Evolutionary conservation across 192 early-diverging fungal species (phyloP), one percentile per base, ranked within the genome.

Genomic region (Backusella tuberculispora): DNA sequence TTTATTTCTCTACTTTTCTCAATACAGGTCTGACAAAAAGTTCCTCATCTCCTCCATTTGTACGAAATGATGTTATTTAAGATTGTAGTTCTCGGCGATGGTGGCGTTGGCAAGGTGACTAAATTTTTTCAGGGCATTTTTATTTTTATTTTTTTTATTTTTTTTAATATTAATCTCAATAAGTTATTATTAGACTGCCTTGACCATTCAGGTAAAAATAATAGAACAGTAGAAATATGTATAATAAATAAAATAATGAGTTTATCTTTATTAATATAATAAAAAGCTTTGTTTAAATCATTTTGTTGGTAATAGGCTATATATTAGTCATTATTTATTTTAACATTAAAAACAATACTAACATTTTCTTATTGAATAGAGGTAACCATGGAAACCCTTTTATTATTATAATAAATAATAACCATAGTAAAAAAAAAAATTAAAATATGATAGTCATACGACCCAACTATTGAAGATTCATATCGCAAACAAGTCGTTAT

Each of bases 391-490:
- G 4, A 43, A 24, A 38, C 24, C 40, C 6, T 76, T 72, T 19
- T 50, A 40, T 66, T 41, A 19, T 77, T 34, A 34, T 34, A 34
- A 66, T 43, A 40, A 6, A 47, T 60, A 40, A 66, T 17, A 66
- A n/a, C 14, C 24, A 66, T 38, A 29, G 8, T 8, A 14, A 15
- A 64, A 68, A 24, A 14, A 50, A 38, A 68, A 24, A 47, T 71
- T 34, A n/a, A 14, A 44, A 29, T 42, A 37, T 5, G 46, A 44
- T 44, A 92, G 87, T 97, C 94, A 76, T 99, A 98, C 78, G 96
- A 98, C 85, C 97, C 97, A 64, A 99, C 97, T 14, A 99, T 97
- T 69, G 97, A 99, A 82, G 97, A 97, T 82, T 97, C 95, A 24
- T 99, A 98, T 83, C 87, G 96, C 73, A 97, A 96, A 87, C 96